Base-by-base conservation (phyloP, 2,329 filamentous ascomycete genomes). In the Colletotrichum camelliae region DNA sequence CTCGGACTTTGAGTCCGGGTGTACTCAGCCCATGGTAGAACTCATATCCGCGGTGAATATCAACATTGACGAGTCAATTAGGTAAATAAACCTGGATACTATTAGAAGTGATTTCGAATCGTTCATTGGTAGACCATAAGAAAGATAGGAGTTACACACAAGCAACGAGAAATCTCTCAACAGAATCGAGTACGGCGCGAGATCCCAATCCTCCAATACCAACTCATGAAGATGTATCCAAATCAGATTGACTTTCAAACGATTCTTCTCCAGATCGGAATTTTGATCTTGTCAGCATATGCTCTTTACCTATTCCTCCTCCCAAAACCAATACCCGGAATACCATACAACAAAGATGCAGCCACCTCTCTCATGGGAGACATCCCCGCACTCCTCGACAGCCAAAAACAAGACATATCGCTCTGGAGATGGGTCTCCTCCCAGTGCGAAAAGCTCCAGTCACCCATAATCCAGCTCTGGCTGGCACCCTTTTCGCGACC, bases 391-490 rank as follows among this genome's bases (percentile, higher is more conserved):
- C 58, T 61, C 18, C 58, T 61, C 0, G 18, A 61, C 4, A 64
- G 60, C 33, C 60, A 64, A 13, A 64, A 39, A 4, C 60, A 64
- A 18, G 33, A 39, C 33, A 12, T 64, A 9, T 13, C 60, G 5
- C 18, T 64, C 3, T 39, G 31, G 60, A 12, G 21, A 64, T 64
- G 60, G 60, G 21, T 64, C 1, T 33, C 18, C 1, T 39, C 31
- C 12, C 60, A 64, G 4, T 64, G 60, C 4, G 21, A 64, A 12
- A 9, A 84, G 81, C 82, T 85, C 62, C 78, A 85, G 7, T 84
- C 83, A 12, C 86, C 87, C 1, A 83, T 90, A 70, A 78, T 85
- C 5, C 89, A 91, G 77, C 80, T 87, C 5, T 90, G 89, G 79
- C 78, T 88, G 67, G 79, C 81, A 9, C 87, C 88, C 0, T 82